phyloP scores from a whole-genome alignment of 371 early-diverging fungal genomes.

The Zancudomyces culisetae region DNA sequence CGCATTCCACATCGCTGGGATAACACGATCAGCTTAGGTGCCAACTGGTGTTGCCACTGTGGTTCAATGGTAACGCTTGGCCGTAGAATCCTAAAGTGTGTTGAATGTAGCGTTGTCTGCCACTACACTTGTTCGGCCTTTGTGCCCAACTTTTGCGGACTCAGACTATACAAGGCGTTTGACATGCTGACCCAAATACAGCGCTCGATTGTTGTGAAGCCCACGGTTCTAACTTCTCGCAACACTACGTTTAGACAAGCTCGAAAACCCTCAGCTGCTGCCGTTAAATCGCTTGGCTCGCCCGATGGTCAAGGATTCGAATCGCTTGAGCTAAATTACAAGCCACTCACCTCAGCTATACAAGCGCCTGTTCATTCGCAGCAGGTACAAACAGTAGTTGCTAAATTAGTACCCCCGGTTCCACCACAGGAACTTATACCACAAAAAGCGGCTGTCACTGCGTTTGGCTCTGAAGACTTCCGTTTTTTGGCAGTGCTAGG shows the following conservation, averaged over 20 bases:
- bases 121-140: constrained; percentile 68
- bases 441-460: not conserved
- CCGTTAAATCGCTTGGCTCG: constrained; percentile 2
- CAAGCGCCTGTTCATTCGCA: not conserved
- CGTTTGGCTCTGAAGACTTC: constrained; percentile 45
- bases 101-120: constrained; percentile 57
- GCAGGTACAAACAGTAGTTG: not conserved
- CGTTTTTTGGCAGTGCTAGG: constrained; percentile 83
- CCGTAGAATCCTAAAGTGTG: constrained; percentile 42
- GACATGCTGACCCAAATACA: constrained; percentile 49
- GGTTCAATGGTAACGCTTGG: constrained; percentile 82
- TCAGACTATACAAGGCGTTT: constrained; percentile 61
- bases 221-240: constrained; percentile 16
- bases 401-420: not conserved
- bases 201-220: constrained; percentile 12
- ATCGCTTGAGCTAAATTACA: constrained; percentile 2
- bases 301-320: constrained; percentile 10
- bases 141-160: constrained; percentile 87
- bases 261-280: not conserved
- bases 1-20: constrained; percentile 88
- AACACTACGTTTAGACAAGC: constrained; percentile 15
- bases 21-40: constrained; percentile 45
- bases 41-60: constrained; percentile 95
- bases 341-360: not conserved
- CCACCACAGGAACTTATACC: not conserved